phyloP scores from a whole-genome alignment of 805 yeast genomes.

The Pichia phayaonensis region DNA sequence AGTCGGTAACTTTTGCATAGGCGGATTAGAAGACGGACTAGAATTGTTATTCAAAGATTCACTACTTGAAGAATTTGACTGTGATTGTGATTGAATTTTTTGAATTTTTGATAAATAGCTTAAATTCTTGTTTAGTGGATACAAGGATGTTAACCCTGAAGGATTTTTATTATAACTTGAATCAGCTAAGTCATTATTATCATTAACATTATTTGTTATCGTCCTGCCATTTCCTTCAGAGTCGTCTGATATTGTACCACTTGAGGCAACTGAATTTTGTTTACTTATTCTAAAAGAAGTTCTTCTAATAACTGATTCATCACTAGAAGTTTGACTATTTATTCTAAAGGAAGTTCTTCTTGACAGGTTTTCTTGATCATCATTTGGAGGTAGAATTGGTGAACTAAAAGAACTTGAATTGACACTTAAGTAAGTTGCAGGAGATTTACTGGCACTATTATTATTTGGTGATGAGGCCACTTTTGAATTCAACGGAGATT shows the following conservation, averaged over 20 bases:
- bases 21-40: not conserved
- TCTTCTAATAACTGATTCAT: conserved; percentile 13
- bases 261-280: not conserved
- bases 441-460: conserved; percentile 10
- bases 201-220: not conserved
- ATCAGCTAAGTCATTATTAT: not conserved
- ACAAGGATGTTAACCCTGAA: not conserved
- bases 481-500: conserved; percentile 5
- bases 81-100: not conserved
- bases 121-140: conserved; percentile 4
- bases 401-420: conserved; percentile 14
- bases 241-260: conserved; percentile 4
- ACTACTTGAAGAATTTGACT: conserved; percentile 3
- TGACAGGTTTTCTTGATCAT: conserved; percentile 10
- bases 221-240: conserved; percentile 2
- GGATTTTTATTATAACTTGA: not conserved
- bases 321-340: not conserved
- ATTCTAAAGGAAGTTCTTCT: conserved; percentile 17
- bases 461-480: not conserved
- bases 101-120: conserved; percentile 5
- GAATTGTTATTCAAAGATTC: not conserved
- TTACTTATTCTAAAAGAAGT: conserved; percentile 15
- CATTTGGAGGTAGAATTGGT: conserved; percentile 12
- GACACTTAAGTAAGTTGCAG: conserved; percentile 17
- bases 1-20: not conserved